Conservation (phyloP, 1,284 basidiomycete species). For the Ceratobasidium sp. region DNA sequence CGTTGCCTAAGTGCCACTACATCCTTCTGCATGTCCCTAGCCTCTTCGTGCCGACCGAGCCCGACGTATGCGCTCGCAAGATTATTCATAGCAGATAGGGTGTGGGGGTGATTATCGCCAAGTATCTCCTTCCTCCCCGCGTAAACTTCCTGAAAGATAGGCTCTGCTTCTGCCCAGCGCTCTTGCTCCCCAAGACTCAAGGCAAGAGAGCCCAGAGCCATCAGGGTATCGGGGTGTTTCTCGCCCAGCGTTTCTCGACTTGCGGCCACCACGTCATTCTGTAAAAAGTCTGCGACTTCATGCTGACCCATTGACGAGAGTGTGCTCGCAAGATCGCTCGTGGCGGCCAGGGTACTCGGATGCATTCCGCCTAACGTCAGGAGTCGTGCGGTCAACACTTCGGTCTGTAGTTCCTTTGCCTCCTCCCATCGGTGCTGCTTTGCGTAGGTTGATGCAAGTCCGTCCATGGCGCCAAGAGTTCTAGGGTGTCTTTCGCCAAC, state of each 20-base stretch:
- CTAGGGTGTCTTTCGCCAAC: slow-evolving; percentile 1
- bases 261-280: not conserved
- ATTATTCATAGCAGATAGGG: slow-evolving; percentile 21
- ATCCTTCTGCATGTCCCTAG: not conserved
- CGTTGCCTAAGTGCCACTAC: not conserved
- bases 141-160: not conserved
- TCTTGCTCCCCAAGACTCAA: not conserved
- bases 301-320: not conserved
- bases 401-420: not conserved
- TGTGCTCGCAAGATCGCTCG: slow-evolving; percentile 13
- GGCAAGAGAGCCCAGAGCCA: not conserved
- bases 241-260: not conserved
- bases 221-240: slow-evolving; percentile 20
- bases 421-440: slow-evolving; percentile 9
- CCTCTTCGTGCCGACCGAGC: slow-evolving; percentile 8
- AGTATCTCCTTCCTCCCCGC: not conserved
- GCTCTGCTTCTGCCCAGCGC: slow-evolving; percentile 3
- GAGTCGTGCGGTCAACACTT: not conserved
- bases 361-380: not conserved
- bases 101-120: slow-evolving; percentile 27
- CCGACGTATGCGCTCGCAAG: not conserved
- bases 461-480: not conserved
- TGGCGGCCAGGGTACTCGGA: not conserved
- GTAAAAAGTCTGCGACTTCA: slow-evolving; percentile 4
- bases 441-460: slow-evolving; percentile 2